These are phyloP conservation scores for Ilyonectria destructans DNA, from an alignment of 2,329 filamentous ascomycete genomes.

Conservation along the genomic window DNA sequence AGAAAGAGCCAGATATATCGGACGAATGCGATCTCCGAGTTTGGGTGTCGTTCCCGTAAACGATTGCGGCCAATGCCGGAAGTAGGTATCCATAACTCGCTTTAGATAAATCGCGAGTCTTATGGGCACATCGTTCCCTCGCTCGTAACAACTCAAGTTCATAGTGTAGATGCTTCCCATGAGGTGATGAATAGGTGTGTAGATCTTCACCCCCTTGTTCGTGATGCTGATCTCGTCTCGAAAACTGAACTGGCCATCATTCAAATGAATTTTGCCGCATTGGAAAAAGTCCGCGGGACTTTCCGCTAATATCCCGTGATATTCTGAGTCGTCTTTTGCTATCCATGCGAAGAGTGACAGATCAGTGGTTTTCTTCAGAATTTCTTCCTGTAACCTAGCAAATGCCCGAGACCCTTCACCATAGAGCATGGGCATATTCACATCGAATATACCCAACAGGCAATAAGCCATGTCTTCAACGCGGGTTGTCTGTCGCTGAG, in stretches of 20 bases:
- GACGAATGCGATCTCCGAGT: no score
- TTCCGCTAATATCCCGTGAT: not conserved
- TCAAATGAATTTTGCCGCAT: not conserved
- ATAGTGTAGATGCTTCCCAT: not conserved
- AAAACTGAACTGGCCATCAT: not conserved
- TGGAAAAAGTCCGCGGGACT: not conserved
- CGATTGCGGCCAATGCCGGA: not conserved
- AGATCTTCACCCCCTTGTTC: slow-evolving; percentile 1
- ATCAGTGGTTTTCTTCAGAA: not conserved
- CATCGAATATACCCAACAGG: not conserved
- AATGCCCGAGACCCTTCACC: not conserved
- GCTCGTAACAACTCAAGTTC: not conserved
- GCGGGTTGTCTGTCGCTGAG: not conserved
- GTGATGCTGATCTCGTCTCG: slow-evolving; percentile 3
- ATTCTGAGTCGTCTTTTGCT: not conserved
- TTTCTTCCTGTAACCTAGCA: not conserved
- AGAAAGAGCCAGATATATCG: not conserved
- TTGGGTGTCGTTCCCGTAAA: not conserved
- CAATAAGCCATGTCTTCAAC: slow-evolving; percentile 4
- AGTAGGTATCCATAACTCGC: not conserved
- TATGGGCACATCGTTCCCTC: no score
- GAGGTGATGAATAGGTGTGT: not conserved
- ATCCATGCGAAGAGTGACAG: slow-evolving; percentile 1
- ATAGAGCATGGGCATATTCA: not conserved
- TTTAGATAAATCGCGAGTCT: not conserved